Base-by-base conservation (phyloP, 495 filamentous ascomycete genomes). In the Penicillium egyptiacum region DNA sequence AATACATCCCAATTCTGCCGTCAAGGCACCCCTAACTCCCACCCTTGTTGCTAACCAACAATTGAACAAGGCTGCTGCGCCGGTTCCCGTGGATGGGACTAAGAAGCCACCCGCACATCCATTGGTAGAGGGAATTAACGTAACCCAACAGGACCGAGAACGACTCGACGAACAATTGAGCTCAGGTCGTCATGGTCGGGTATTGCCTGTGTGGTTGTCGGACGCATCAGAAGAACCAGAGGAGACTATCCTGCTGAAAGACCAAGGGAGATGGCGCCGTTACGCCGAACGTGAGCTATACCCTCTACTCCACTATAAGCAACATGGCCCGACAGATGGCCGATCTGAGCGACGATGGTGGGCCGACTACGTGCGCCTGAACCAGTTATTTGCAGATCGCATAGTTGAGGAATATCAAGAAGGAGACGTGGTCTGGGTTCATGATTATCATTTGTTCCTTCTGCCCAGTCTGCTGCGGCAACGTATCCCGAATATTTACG, bases 231-330 rank as follows among this genome's bases (percentile, higher is more conserved):
- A 91, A 58, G 80, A 82, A 5, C 75, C 74, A 6, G 76, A 84
- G 10, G 89, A 89, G 5, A 81, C 78, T 19, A 79, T 89, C 37
- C 67, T 77, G n/a, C 73, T 96, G 52, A 87, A 86, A 48, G 86
- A 94, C 59, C 90, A 95, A 71, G 78, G 78, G 7, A 76, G 89
- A 54, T 96, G 92, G 92, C 84, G 91, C 57, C 80, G 87, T 19
- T 96, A 92, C 72, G 90, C 91, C 14, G 92, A 97, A 76, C 85
- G 88, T 66, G 89, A 93, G 56, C 75, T 97, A 19, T 96, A 93
- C 69, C 88, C 91, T 4, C 79, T 96, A 16, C 88, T 96, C 72
- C 92, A 97, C 69, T 97, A 97, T 73, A 96, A 92, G 73, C 87
- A 90, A 66, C 89, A 95, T 64, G 88, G 90, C 58, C 90, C 91